Percentiles rank a stretch among this genome's conserved stretches.
Evolutionary conservation across 208 protist species (phyloP).

Genomic region (Phytomonas sp.): DNA sequence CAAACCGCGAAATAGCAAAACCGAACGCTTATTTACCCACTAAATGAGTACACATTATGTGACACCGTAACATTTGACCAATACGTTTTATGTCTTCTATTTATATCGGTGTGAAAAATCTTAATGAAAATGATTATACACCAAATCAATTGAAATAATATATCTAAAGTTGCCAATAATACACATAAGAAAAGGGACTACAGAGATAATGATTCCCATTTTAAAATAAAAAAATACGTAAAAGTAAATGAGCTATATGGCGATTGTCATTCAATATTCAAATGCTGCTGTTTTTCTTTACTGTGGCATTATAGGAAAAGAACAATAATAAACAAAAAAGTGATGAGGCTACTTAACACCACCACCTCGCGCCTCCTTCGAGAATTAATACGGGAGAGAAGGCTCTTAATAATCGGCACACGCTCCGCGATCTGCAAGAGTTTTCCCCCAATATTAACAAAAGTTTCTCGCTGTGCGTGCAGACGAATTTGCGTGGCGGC

Average conservation of each 20-base stretch:
- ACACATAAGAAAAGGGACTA: constrained; percentile 7
- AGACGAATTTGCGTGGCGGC: constrained; percentile 43
- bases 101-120: background rate
- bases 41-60: background rate
- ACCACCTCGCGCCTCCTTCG: constrained; percentile 55
- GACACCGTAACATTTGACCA: background rate
- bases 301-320: constrained; percentile 41
- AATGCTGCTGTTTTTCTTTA: background rate
- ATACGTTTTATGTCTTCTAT: background rate
- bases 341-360: constrained; percentile 50
- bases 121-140: background rate
- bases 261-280: background rate
- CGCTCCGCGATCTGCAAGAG: constrained; percentile 58
- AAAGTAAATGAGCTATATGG: background rate
- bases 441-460: constrained; percentile 41
- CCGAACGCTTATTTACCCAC: background rate
- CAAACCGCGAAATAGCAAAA: background rate
- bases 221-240: constrained; percentile 14
- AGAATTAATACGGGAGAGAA: constrained; percentile 60
- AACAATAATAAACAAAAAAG: constrained; percentile 52
- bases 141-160: constrained; percentile 6
- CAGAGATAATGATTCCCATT: constrained; percentile 4
- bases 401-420: constrained; percentile 61
- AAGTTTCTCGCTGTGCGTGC: constrained; percentile 57
- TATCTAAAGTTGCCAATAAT: background rate